phyloP scores from a whole-genome alignment of 805 yeast species.

The Candida piceae region DNA sequence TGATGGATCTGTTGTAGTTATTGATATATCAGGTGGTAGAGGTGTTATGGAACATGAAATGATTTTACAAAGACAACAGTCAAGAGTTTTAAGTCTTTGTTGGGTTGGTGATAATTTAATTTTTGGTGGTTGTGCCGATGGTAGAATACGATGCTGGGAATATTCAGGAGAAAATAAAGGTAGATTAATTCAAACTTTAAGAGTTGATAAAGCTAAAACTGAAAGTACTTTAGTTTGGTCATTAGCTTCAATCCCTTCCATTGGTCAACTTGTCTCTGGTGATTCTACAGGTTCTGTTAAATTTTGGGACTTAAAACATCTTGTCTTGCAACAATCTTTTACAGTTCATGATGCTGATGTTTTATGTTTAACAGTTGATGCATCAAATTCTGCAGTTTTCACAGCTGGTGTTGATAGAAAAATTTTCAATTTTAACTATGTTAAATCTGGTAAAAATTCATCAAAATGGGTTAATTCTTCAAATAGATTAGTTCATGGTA shows the following conservation, averaged over 20 bases:
- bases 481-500: constrained; percentile 77
- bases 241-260: constrained; percentile 55
- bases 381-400: constrained; percentile 59
- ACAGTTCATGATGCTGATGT: constrained; percentile 90
- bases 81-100: constrained; percentile 71
- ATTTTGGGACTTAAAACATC: constrained; percentile 82
- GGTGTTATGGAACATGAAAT: constrained; percentile 74
- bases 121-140: constrained; percentile 96
- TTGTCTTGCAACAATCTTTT: constrained; percentile 75
- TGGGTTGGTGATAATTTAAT: constrained; percentile 66
- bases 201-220: constrained; percentile 81
- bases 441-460: constrained; percentile 32
- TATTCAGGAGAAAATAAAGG: constrained; percentile 42
- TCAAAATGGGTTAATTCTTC: constrained; percentile 71
- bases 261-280: constrained; percentile 82
- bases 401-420: constrained; percentile 94
- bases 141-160: constrained; percentile 81
- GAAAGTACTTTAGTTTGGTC: constrained; percentile 94
- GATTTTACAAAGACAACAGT: constrained; percentile 77
- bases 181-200: constrained; percentile 75
- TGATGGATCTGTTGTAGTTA: constrained; percentile 81
- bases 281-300: constrained; percentile 94
- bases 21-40: constrained; percentile 82
- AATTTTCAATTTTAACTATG: constrained; percentile 63
- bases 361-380: constrained; percentile 60